Evolutionary conservation across 2,329 filamentous ascomycete genomes (phyloP), one percentile per base, ranked within the genome.

Genomic region (Penicillium sp.): DNA sequence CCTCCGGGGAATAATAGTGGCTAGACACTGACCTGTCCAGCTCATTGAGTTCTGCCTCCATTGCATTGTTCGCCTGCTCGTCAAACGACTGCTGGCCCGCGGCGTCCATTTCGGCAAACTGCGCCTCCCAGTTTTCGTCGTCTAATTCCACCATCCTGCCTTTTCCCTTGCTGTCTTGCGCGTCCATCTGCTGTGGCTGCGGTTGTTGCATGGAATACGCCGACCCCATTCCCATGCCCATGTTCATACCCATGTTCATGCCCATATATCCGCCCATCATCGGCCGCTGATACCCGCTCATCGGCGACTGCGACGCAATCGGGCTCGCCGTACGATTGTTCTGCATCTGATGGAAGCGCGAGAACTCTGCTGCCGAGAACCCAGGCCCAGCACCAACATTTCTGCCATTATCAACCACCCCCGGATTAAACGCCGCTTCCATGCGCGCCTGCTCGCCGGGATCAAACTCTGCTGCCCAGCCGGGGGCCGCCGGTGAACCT

Each of bases 111-210:
- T 94, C 85, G 57, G 91, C 89, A 72, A 99, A 99, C 72, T 97
- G 91, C 65, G 91, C 90, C 74, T 97, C 93, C 94, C 94, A 97
- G 68, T 96, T 88, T 67, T 88, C 80, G 65, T 99, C 93, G 70
- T 97, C 91, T 23, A 97, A 83, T 76, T 97, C 94, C 12, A 97
- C 87, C 76, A 97, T 83, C 35, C 83, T 77, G 5, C 78, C 84
- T 74, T 95, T 96, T 40, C 89, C 92, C 71, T 97, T 97, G 30
- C 46, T 28, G 18, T 55, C 52, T 16, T 55, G 52, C 58, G 73
- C 73, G 43, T 73, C 68, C 35, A 66, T 66, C 23, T 71, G 73
- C 56, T 71, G 69, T 63, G 80, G 78, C 63, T 80, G 77, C n/a
- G n/a, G n/a, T 66, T 79, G 75, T 46, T 72, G 72, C 66, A 79